Conservation (phyloP, 192 early-diverging fungal genomes). For the Geranomyces variabilis region DNA sequence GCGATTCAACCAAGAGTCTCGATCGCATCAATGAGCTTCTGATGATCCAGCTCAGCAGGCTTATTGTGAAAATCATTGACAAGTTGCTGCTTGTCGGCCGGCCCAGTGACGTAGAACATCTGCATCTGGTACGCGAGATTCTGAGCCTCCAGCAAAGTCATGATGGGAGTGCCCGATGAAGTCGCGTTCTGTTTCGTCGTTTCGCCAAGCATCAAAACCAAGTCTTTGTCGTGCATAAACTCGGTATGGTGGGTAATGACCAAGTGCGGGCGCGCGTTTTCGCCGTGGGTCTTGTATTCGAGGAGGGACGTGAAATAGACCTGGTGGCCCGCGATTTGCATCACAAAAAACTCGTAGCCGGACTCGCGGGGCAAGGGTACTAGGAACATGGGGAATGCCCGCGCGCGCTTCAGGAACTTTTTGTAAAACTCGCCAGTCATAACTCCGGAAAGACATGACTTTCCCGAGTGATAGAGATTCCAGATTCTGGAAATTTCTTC, state of each 20-base stretch:
- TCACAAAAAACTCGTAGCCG: conserved; percentile 84
- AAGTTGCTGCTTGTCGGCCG: conserved; percentile 61
- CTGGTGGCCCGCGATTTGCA: conserved; percentile 87
- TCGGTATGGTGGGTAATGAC: conserved; percentile 90
- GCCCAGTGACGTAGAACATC: conserved; percentile 85
- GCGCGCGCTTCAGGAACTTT: conserved; percentile 26
- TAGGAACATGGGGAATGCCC: conserved; percentile 61
- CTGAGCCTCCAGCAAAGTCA: conserved; percentile 74
- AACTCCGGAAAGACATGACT: conserved; percentile 63
- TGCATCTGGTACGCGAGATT: conserved; percentile 78
- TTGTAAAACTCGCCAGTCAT: conserved; percentile 46
- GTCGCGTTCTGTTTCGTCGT: conserved; percentile 29
- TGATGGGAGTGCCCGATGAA: conserved; percentile 33
- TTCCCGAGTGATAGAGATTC: conserved; percentile 71
- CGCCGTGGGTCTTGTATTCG: conserved; percentile 85
- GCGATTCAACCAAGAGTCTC: conserved; percentile 26
- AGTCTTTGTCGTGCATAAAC: conserved; percentile 71
- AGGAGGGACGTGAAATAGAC: conserved; percentile 77
- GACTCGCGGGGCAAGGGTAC: conserved; percentile 77
- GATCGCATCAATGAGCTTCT: conserved; percentile 30
- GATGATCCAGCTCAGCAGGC: conserved; percentile 75
- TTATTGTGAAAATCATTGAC: conserved; percentile 78
- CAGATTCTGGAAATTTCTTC: conserved; percentile 65
- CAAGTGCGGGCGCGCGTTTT: conserved; percentile 77
- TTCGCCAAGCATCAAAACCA: conserved; percentile 92